Evolutionary conservation across 1,284 basidiomycete species (phyloP).

Genomic region (Fomitopsis pinicola): DNA sequence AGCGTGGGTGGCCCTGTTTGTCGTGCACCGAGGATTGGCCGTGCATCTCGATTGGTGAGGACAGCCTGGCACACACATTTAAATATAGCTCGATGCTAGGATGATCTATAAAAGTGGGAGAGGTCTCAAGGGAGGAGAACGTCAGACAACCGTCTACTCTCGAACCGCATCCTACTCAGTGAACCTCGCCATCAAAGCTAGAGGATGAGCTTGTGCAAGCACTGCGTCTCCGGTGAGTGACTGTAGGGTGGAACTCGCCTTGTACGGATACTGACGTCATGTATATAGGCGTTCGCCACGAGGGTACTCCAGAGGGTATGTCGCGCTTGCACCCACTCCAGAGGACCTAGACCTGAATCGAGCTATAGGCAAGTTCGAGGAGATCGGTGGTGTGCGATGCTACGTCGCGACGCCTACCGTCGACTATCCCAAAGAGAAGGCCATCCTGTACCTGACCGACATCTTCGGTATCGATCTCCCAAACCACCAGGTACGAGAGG

Average conservation of each 20-base stretch:
- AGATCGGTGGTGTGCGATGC: conserved; percentile 41
- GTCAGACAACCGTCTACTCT: neutral
- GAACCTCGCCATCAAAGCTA: neutral
- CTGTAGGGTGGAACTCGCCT: conserved; percentile 30
- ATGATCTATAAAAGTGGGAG: neutral
- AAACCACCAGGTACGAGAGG: conserved; percentile 43
- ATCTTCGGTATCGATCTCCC: conserved; percentile 58
- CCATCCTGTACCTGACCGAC: conserved; percentile 55
- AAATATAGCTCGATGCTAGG: neutral
- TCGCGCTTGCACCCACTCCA: neutral
- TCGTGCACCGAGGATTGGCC: neutral
- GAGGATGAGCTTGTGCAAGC: conserved; percentile 49
- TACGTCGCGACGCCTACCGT: conserved; percentile 47
- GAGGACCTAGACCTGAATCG: neutral
- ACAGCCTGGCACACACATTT: neutral
- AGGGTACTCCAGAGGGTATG: conserved; percentile 48
- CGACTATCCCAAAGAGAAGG: conserved; percentile 54
- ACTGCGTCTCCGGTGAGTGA: conserved; percentile 29
- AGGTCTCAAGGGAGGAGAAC: neutral
- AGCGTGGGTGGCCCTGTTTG: conserved; percentile 1
- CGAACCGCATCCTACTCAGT: neutral
- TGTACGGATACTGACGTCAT: neutral
- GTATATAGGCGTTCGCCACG: conserved; percentile 49
- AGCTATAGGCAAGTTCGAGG: conserved; percentile 36
- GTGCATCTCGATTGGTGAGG: neutral